phyloP scores from a whole-genome alignment of 140 eudicot species.

The Senecio squalidus region DNA sequence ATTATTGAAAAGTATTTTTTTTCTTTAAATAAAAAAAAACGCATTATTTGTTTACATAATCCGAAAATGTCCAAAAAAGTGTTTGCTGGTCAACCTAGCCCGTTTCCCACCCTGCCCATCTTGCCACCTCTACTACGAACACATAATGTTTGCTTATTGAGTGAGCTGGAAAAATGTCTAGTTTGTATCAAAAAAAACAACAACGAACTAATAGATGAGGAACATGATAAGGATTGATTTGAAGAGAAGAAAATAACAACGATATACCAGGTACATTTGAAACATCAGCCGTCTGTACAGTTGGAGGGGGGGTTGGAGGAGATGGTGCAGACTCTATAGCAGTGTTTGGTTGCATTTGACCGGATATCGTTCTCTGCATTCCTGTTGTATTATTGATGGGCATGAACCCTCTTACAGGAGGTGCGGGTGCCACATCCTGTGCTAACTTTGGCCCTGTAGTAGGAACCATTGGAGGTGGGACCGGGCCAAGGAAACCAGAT shows the following conservation, averaged over 20 bases:
- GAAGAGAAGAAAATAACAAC: background rate
- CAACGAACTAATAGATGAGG: no score
- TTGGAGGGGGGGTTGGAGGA: constrained; percentile 90
- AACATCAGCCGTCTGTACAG: constrained; percentile 84
- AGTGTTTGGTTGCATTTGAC: constrained; percentile 59
- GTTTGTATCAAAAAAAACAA: no score
- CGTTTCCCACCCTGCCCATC: no score
- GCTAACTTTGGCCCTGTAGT: constrained; percentile 54
- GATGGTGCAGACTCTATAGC: constrained; percentile 61
- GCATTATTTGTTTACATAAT: no score
- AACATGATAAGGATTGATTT: background rate
- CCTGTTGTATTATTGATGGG: constrained; percentile 58
- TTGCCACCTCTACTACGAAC: no score
- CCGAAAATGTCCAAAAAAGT: no score
- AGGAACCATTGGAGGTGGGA: constrained; percentile 56
- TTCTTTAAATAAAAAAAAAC: no score
- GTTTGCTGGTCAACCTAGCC: no score
- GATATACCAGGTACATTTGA: constrained; percentile 84
- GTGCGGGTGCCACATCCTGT: constrained; percentile 44
- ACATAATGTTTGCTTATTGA: no score
- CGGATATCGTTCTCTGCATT: constrained; percentile 52
- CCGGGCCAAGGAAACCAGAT: constrained; percentile 39
- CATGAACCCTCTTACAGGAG: constrained; percentile 48
- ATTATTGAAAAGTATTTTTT: no score
- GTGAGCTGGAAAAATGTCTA: no score